Evolutionary conservation across 352 stramenopile genomes (phyloP).

Genomic region (Phytophthora aleatoria): DNA sequence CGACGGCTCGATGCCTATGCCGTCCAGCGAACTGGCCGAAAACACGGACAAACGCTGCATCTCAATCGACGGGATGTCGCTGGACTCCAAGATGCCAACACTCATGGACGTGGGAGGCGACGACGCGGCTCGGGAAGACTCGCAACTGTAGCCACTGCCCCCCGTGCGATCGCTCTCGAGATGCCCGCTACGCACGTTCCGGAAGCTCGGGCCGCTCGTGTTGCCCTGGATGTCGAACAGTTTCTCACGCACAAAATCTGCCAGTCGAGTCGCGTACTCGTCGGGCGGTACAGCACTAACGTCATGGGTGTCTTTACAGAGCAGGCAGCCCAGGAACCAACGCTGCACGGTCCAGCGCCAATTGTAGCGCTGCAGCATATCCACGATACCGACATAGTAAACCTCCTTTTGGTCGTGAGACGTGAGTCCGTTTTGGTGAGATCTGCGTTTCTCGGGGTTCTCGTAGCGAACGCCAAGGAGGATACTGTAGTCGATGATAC

Average conservation of each 20-base stretch:
- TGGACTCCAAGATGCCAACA: conserved; percentile 18
- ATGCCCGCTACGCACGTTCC: conserved; percentile 9
- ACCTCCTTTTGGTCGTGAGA: conserved; percentile 62
- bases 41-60: conserved; percentile 56
- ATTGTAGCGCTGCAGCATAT: conserved; percentile 88
- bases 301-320: conserved; percentile 85
- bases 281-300: conserved; percentile 77
- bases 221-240: conserved; percentile 67
- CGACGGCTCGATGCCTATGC: conserved; percentile 38
- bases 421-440: conserved; percentile 44
- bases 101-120: conserved; percentile 24
- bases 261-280: conserved; percentile 72
- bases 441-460: conserved; percentile 29
- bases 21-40: conserved; percentile 44
- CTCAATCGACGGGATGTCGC: conserved; percentile 34
- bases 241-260: conserved; percentile 72
- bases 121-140: conserved; percentile 25
- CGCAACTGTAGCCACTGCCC: conserved; percentile 25
- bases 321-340: conserved; percentile 67
- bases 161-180: conserved; percentile 7
- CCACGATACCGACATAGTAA: conserved; percentile 81
- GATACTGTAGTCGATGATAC: conserved; percentile 89
- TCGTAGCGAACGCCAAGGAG: conserved; percentile 72
- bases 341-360: conserved; percentile 86
- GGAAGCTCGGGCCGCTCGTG: conserved; percentile 23